Evolutionary conservation across 139 green algal genomes (phyloP), one percentile per base, ranked within the genome.

Genomic region (Tetradesmus lagerheimii): DNA sequence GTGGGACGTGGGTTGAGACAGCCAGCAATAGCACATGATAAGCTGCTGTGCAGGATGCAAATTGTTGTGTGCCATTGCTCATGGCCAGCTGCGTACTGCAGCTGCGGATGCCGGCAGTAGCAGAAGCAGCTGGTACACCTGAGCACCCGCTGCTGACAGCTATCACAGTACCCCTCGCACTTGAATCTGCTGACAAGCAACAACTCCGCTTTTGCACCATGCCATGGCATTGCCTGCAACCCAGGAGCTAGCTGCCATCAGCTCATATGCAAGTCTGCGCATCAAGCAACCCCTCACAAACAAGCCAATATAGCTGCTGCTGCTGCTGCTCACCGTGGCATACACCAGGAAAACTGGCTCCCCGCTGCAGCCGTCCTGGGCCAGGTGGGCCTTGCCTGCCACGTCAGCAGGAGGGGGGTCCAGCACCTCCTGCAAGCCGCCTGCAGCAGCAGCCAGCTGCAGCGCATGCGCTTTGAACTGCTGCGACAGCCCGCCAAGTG

Each of bases 331-430:
- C 79, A 95, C 94, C 41, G 94, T 93, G n/a, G 89, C 85, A 90
- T 96, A 99, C 4, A 95, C 80, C 4, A 97, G 84, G 25, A 97
- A 89, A 25, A 95, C 85, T 16, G 95, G 85, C 1, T 89, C 37
- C 29, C 95, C 95, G 47, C 38, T 91, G 93, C 97, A 99, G 45
- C 97, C 97, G 82, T 99, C 97, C 18, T 94, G 90, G 18, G 50
- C 41, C 85, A 99, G 93, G 80, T 95, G 94, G 8, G 90, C 91
- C 18, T 87, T 38, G 2, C 78, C 76, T 3, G 95, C 82, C 41
- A 95, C 81, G 1, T 90, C 90, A 37, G 92, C 90, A 9, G 96
- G 92, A 0, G 93, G 79, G 0, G 93, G 93, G n/a, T 94, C 66
- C 1, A 94, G 1, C 37, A 98, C 92, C 34, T 95, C 92, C 66